Conservation (phyloP, 768 basidiomycete genomes). For the Cystofilobasidium ferigula region DNA sequence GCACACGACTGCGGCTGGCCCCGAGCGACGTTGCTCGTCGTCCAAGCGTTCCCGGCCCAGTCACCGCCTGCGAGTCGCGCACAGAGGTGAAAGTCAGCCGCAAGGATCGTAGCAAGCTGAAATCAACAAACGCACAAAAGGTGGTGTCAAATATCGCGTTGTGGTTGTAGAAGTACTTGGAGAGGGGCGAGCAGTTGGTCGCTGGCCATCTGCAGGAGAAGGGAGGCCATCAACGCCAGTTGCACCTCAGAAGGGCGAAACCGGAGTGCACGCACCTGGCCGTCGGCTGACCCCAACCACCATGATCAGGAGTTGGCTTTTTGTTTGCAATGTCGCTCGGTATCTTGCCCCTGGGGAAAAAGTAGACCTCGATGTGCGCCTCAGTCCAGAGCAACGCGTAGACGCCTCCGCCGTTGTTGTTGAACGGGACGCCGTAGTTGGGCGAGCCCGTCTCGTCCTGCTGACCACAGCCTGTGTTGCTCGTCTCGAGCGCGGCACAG, state of each 20-base stretch:
- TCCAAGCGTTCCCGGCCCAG: slow-evolving; percentile 77
- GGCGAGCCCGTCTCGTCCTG: slow-evolving; percentile 47
- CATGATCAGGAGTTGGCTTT: slow-evolving; percentile 52
- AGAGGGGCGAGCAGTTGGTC: slow-evolving; percentile 44
- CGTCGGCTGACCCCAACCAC: slow-evolving; percentile 9
- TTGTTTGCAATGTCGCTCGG: slow-evolving; percentile 63
- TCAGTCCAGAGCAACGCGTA: slow-evolving; percentile 44
- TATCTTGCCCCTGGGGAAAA: slow-evolving; percentile 62
- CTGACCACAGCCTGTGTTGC: slow-evolving; percentile 62
- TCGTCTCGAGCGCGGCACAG: slow-evolving; percentile 35
- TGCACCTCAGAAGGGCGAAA: not conserved
- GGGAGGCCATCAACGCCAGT: slow-evolving; percentile 55
- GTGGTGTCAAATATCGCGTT: slow-evolving; percentile 18
- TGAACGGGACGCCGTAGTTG: slow-evolving; percentile 72
- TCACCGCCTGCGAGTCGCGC: slow-evolving; percentile 66
- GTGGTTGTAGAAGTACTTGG: slow-evolving; percentile 22
- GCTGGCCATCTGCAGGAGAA: slow-evolving; percentile 76
- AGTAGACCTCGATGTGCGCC: slow-evolving; percentile 35
- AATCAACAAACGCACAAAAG: not conserved
- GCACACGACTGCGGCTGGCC: slow-evolving; percentile 82
- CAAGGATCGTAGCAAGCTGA: not conserved
- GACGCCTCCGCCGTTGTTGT: slow-evolving; percentile 71
- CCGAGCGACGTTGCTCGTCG: slow-evolving; percentile 51
- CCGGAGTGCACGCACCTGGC: slow-evolving; percentile 10
- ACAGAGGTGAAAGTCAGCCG: slow-evolving; percentile 49